Evolutionary conservation across 768 basidiomycete species (phyloP).

Genomic region (Gymnopilus dilepis): DNA sequence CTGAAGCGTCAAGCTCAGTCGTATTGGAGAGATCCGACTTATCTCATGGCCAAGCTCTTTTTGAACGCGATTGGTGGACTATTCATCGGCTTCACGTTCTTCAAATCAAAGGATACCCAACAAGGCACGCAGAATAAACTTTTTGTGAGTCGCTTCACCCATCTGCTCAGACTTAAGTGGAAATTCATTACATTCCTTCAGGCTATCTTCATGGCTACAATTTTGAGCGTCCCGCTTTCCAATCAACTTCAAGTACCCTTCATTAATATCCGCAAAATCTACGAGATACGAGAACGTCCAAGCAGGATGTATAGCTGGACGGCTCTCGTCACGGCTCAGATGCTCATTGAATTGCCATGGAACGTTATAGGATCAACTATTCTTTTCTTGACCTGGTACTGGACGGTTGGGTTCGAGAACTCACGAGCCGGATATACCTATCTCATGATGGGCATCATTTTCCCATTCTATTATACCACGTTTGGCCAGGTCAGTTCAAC

Average conservation of each 20-base stretch:
- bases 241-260: slow-evolving; percentile 70
- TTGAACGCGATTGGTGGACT: slow-evolving; percentile 60
- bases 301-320: slow-evolving; percentile 72
- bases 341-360: slow-evolving; percentile 65
- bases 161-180: slow-evolving; percentile 8
- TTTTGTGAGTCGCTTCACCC: slow-evolving; percentile 49
- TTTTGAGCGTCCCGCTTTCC: slow-evolving; percentile 56
- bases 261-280: slow-evolving; percentile 61
- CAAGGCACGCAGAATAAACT: slow-evolving; percentile 70
- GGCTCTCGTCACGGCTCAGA: slow-evolving; percentile 57
- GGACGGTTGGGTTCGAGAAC: slow-evolving; percentile 65
- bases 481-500: slow-evolving; percentile 32
- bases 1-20: slow-evolving; percentile 48
- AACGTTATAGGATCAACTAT: slow-evolving; percentile 62
- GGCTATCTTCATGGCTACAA: slow-evolving; percentile 62
- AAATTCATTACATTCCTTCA: slow-evolving; percentile 21
- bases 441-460: slow-evolving; percentile 52
- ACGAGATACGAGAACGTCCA: slow-evolving; percentile 71
- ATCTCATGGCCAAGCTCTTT: slow-evolving; percentile 61
- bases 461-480: slow-evolving; percentile 27
- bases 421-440: slow-evolving; percentile 65
- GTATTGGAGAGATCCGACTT: slow-evolving; percentile 64
- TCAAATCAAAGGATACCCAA: slow-evolving; percentile 53
- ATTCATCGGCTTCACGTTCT: slow-evolving; percentile 70
- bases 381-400: slow-evolving; percentile 73